Percentiles rank a stretch among this genome's conserved stretches.
phyloP scores from a whole-genome alignment of 2,329 filamentous ascomycete genomes.

The Coniella lustricola region DNA sequence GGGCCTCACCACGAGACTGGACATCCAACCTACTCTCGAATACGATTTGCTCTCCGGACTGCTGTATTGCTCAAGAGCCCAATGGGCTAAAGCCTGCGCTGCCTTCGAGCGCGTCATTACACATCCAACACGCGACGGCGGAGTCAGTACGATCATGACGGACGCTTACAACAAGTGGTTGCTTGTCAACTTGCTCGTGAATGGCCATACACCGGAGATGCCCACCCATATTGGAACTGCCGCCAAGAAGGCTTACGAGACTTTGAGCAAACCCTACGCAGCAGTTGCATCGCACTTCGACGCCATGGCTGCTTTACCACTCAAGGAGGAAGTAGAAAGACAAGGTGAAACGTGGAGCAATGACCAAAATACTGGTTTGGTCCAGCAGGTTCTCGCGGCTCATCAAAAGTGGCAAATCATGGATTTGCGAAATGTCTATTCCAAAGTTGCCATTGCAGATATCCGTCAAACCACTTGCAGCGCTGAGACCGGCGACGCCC shows the following conservation, averaged over 20 bases:
- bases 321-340: conserved; percentile 55
- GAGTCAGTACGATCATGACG: conserved; percentile 70
- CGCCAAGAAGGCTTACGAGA: conserved; percentile 49
- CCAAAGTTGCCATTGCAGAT: conserved; percentile 48
- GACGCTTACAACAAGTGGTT: conserved; percentile 93
- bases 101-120: conserved; percentile 60
- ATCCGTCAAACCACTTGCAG: conserved; percentile 45
- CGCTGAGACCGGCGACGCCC: conserved; percentile 42
- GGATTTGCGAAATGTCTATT: conserved; percentile 65
- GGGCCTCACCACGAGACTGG: conserved; percentile 50
- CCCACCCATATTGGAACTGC: conserved; percentile 49
- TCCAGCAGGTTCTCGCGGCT: conserved; percentile 60
- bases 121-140: conserved; percentile 55
- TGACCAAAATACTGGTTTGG: conserved; percentile 67
- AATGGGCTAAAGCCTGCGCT: conserved; percentile 56
- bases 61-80: conserved; percentile 52
- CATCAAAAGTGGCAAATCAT: conserved; percentile 72
- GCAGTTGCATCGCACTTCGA: conserved; percentile 64
- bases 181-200: conserved; percentile 63
- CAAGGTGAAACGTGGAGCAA: conserved; percentile 51
- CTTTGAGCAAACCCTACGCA: conserved; percentile 62
- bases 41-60: conserved; percentile 62
- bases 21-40: conserved; percentile 49
- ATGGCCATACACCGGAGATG: conserved; percentile 50
- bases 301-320: conserved; percentile 41